phyloP scores from a whole-genome alignment of 2,329 filamentous ascomycete genomes.

The Penicillium aurantiogriseum region DNA sequence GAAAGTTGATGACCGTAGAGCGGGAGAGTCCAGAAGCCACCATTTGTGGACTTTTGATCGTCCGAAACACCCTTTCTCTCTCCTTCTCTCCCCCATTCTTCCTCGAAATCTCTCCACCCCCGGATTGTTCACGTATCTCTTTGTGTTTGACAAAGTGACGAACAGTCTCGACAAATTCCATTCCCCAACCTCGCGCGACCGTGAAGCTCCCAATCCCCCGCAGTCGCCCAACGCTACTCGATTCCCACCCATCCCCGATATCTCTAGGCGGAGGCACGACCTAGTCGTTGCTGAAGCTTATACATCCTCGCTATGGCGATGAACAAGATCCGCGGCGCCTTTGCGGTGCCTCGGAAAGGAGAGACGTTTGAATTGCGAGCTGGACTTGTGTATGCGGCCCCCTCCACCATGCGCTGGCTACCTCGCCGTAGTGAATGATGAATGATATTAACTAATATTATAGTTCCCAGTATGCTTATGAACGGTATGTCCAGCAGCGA shows the following conservation, averaged over 20 bases:
- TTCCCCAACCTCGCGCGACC: slow-evolving; percentile 26
- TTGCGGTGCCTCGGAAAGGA: slow-evolving; percentile 89
- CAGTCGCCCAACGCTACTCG: slow-evolving; percentile 27
- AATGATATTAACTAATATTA: slow-evolving; percentile 36
- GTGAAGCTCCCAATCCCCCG: slow-evolving; percentile 35
- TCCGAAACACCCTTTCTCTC: slow-evolving; percentile 23
- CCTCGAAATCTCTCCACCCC: slow-evolving; percentile 9
- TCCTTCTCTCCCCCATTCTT: slow-evolving; percentile 11
- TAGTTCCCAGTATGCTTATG: slow-evolving; percentile 97
- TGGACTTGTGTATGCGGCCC: slow-evolving; percentile 66
- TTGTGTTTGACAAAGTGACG: slow-evolving; percentile 11
- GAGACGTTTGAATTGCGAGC: slow-evolving; percentile 97
- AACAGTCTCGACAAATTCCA: slow-evolving; percentile 13
- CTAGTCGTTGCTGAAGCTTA: slow-evolving; percentile 37
- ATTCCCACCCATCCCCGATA: slow-evolving; percentile 17
- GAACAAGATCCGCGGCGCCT: slow-evolving; percentile 91
- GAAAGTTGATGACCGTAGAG: slow-evolving; percentile 7
- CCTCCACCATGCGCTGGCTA: slow-evolving; percentile 14
- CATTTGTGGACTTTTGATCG: slow-evolving; percentile 35
- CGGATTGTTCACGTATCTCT: slow-evolving; percentile 7
- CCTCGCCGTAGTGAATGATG: slow-evolving; percentile 4
- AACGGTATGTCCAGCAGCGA: slow-evolving; percentile 57
- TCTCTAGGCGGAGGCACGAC: slow-evolving; percentile 36
- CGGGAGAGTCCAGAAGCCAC: slow-evolving; percentile 26
- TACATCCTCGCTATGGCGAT: slow-evolving; percentile 68